Evolutionary conservation across 2,329 filamentous ascomycete genomes (phyloP).

Genomic region (Calonectria pteridis): DNA sequence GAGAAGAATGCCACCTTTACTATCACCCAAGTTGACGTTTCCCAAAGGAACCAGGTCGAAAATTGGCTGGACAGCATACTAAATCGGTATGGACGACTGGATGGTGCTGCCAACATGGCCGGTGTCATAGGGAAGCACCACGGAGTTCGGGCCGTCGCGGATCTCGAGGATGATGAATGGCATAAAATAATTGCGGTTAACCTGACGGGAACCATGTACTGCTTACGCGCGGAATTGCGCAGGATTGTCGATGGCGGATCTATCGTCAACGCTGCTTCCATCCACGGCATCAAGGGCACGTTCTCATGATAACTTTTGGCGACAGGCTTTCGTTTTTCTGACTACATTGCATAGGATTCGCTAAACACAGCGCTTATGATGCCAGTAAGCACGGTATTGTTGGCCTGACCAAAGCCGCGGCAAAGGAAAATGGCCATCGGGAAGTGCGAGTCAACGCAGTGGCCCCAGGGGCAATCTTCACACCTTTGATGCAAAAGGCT

Average conservation of each 20-base stretch:
- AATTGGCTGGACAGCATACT: conserved; percentile 62
- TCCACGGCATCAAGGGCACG: conserved; percentile 58
- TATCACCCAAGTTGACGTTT: conserved; percentile 62
- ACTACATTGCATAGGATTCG: conserved; percentile 45
- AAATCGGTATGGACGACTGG: conserved; percentile 63
- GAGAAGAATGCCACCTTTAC: conserved; percentile 42
- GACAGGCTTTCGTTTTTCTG: conserved; percentile 22
- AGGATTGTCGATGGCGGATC: conserved; percentile 59
- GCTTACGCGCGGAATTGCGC: conserved; percentile 59
- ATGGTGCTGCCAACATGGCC: conserved; percentile 68
- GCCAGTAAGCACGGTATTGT: conserved; percentile 56
- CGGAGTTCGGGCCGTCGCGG: conserved; percentile 53
- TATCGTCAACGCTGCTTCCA: conserved; percentile 70
- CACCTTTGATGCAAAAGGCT: conserved; percentile 61
- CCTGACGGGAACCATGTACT: conserved; percentile 65
- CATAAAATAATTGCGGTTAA: conserved; percentile 62
- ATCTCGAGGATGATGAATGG: conserved; percentile 63
- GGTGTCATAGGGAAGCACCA: conserved; percentile 63
- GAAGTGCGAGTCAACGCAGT: conserved; percentile 62
- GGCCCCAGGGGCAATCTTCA: conserved; percentile 63
- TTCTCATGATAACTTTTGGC: conserved; percentile 15
- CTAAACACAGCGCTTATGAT: conserved; percentile 52
- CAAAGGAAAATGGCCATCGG: conserved; percentile 55
- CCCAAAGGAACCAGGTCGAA: conserved; percentile 61
- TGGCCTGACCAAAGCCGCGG: conserved; percentile 52